Evolutionary conservation across 2,329 filamentous ascomycete genomes (phyloP), one percentile per base, ranked within the genome.

Genomic region (Fusarium sacchari): DNA sequence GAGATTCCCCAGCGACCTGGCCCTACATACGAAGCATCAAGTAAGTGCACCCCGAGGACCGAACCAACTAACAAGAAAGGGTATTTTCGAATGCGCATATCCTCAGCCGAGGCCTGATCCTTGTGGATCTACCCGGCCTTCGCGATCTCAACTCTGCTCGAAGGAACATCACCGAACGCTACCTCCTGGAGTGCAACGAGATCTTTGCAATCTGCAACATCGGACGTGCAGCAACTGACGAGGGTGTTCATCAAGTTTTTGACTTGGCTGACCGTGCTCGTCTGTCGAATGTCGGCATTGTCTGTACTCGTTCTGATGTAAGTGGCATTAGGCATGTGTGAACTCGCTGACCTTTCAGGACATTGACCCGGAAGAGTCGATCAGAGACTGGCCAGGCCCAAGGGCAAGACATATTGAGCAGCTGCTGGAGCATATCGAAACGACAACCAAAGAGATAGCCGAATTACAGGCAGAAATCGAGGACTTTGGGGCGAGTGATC

Each of bases 51-150:
- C 10, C 10, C 26, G 24, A 12, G n/a, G 5, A 5, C 5, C 22
- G 20, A 7, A 8, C 7, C 26, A 40, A 28, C 58, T 81, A 18
- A 80, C 59, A 30, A 12, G 8, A n/a, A 42, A 86, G 84, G 56
- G 84, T 88, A 1, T 84, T 79, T 44, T 69, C 83, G 17, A 83
- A 84, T 20, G 82, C 86, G 1, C 77, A 86, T 66, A 86, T 88
- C 24, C 73, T 88, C 14, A 86, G 84, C 63, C 84, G 83, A 60
- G 86, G 86, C 0, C 79, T 88, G 2, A 75, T 87, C 8, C 80
- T 88, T 12, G 85, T 85, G 1, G 86, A 88, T 64, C 81, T 88
- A 1, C 39, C 43, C 18, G 85, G 86, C 1, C 82, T 88, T 14
- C 84, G 83, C 2, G 86, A 88, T 73, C 61, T 83, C 32, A 87